These are phyloP conservation scores for Penicillium decumbens DNA, from an alignment of 2,329 filamentous ascomycete species.

Conservation along the genomic window DNA sequence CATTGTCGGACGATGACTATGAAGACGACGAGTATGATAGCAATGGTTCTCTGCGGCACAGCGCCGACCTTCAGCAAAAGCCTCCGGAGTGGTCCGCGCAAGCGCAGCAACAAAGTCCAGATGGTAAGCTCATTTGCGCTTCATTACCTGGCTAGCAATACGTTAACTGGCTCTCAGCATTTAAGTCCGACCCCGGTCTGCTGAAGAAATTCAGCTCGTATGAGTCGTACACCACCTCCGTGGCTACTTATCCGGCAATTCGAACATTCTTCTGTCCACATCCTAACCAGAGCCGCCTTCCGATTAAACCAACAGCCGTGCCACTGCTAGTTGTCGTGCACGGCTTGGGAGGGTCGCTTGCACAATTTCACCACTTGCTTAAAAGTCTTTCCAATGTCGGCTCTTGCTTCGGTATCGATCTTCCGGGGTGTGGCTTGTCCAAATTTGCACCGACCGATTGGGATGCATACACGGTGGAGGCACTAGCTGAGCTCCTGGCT, in stretches of 20 bases:
- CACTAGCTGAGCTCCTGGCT: slow-evolving; percentile 69
- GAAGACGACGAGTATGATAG: slow-evolving; percentile 37
- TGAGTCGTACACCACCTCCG: slow-evolving; percentile 65
- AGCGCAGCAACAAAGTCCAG: slow-evolving; percentile 26
- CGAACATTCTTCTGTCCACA: slow-evolving; percentile 81
- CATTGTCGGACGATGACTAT: slow-evolving; percentile 37
- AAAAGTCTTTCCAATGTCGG: slow-evolving; percentile 77
- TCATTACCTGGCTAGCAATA: background rate
- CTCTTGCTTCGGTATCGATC: slow-evolving; percentile 79
- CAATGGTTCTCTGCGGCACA: slow-evolving; percentile 30
- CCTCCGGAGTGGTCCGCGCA: slow-evolving; percentile 21
- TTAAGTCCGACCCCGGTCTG: slow-evolving; percentile 67
- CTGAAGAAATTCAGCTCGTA: slow-evolving; percentile 70
- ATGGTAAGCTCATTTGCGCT: slow-evolving; percentile 25
- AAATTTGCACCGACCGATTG: slow-evolving; percentile 65
- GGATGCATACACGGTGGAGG: slow-evolving; percentile 73
- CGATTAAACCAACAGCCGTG: slow-evolving; percentile 64
- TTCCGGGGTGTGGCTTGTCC: slow-evolving; percentile 85
- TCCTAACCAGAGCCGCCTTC: slow-evolving; percentile 75
- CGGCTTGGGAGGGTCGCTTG: slow-evolving; percentile 84
- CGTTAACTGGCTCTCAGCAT: slow-evolving; percentile 24
- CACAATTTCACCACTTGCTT: slow-evolving; percentile 79
- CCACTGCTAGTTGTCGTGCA: slow-evolving; percentile 89
- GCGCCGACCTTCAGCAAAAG: slow-evolving; percentile 19
- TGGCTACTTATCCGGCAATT: slow-evolving; percentile 67